A percentile compares a stretch with the other conserved stretches of the same genome.
These are phyloP conservation scores for Tetracladium maxilliforme DNA, from an alignment of 2,329 filamentous ascomycete genomes.

Conservation along the genomic window DNA sequence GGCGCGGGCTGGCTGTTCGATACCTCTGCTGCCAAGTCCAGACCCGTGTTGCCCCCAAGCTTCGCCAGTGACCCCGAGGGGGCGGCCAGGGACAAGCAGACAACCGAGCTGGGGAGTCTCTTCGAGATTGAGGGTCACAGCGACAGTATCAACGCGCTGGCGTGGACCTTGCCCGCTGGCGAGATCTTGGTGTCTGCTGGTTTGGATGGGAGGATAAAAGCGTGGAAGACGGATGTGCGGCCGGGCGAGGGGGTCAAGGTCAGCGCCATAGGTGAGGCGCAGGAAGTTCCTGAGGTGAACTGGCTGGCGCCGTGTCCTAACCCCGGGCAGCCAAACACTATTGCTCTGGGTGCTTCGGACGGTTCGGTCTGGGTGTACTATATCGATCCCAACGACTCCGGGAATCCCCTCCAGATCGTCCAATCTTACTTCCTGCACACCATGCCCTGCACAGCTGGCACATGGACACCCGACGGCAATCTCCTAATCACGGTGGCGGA, in stretches of 20 bases:
- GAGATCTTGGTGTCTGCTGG: constrained; percentile 79
- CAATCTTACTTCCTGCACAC: constrained; percentile 91
- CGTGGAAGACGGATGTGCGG: constrained; percentile 55
- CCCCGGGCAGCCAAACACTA: constrained; percentile 55
- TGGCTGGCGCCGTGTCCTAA: constrained; percentile 72
- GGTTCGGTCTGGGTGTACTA: constrained; percentile 93
- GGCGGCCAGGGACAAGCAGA: constrained; percentile 38
- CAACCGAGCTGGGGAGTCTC: constrained; percentile 50
- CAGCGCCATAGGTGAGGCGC: constrained; percentile 63
- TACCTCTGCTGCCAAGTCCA: constrained; percentile 43
- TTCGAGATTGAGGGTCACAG: constrained; percentile 77
- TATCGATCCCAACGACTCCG: constrained; percentile 50
- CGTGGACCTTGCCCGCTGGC: constrained; percentile 71
- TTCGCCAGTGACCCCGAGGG: constrained; percentile 54
- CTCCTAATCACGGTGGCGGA: constrained; percentile 81
- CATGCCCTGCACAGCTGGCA: constrained; percentile 70
- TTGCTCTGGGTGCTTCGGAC: constrained; percentile 80
- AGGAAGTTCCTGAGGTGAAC: constrained; percentile 91
- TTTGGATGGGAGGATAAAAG: constrained; percentile 69
- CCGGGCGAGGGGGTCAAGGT: too few relatives aligned
- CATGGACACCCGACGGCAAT: constrained; percentile 79
- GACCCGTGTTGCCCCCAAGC: constrained; percentile 64
- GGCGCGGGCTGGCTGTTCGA: constrained; percentile 84
- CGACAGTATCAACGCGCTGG: constrained; percentile 77
- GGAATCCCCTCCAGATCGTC: constrained; percentile 59